These are phyloP conservation scores for Solanum arcanum DNA, from an alignment of 257 asterid species.

Conservation along the genomic window DNA sequence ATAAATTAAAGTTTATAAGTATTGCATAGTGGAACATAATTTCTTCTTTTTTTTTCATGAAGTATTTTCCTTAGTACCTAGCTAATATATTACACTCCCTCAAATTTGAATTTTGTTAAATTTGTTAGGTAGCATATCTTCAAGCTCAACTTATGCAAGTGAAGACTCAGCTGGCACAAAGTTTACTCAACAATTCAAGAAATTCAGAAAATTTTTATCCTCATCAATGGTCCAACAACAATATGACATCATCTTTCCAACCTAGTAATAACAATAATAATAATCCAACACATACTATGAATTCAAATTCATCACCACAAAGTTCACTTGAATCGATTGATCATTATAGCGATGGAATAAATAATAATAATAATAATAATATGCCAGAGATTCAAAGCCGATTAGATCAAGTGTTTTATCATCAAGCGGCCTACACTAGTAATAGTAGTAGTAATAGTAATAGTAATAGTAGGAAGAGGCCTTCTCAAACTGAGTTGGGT, in stretches of 20 bases:
- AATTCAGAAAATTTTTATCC: background rate
- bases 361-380: background rate
- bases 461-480: slow-evolving; percentile 25
- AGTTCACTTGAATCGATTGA: slow-evolving; percentile 59
- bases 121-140: slow-evolving; percentile 50
- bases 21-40: too few relatives aligned
- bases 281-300: slow-evolving; percentile 14
- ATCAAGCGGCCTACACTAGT: slow-evolving; percentile 1
- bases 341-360: slow-evolving; percentile 3
- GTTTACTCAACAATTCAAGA: slow-evolving; percentile 31
- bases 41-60: background rate
- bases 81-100: background rate
- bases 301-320: slow-evolving; percentile 41
- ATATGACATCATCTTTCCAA: slow-evolving; percentile 1
- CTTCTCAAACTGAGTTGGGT: slow-evolving; percentile 55
- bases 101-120: background rate
- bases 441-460: background rate
- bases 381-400: slow-evolving; percentile 29
- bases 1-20: too few relatives aligned
- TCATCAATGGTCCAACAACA: slow-evolving; percentile 4
- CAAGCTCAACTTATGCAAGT: slow-evolving; percentile 78
- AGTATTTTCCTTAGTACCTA: background rate
- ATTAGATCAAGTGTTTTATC: slow-evolving; percentile 7
- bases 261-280: background rate
- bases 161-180: slow-evolving; percentile 58